A percentile compares a stretch with the other conserved stretches of the same genome.
Conservation (phyloP, 78 protist species). For the Guillardia theta region DNA sequence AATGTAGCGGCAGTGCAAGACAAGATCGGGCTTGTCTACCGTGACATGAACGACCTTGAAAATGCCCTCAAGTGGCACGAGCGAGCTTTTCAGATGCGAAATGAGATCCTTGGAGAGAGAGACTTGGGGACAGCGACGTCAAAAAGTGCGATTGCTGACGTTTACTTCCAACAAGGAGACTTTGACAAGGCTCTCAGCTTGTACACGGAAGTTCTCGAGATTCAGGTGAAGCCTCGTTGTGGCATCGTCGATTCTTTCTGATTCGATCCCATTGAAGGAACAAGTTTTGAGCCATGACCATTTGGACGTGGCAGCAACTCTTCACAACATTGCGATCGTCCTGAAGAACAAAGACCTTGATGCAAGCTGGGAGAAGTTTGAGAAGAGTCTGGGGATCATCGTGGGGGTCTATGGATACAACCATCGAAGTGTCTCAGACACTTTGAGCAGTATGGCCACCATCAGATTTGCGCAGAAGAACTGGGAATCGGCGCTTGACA, state of each 20-base stretch:
- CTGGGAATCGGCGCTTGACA: neutral
- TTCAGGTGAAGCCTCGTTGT: neutral
- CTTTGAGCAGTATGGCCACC: neutral
- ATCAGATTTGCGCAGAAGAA: neutral
- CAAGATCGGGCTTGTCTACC: neutral
- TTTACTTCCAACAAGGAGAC: neutral
- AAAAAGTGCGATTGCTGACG: neutral
- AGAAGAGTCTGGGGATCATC: neutral
- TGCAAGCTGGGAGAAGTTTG: neutral
- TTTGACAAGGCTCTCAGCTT: neutral
- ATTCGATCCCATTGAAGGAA: too few species aligned
- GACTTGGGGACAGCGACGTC: neutral
- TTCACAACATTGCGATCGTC: neutral
- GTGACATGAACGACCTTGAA: neutral
- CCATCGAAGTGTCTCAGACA: neutral
- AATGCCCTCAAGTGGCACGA: neutral
- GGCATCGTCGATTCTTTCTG: neutral
- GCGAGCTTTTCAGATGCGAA: neutral
- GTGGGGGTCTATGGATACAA: conserved; percentile 9
- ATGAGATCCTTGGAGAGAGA: neutral
- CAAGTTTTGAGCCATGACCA: neutral
- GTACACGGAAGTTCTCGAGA: neutral
- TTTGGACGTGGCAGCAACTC: neutral
- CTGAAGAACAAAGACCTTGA: neutral
- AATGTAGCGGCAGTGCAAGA: neutral